phyloP scores from a whole-genome alignment of 2,329 filamentous ascomycete species.

The Arthrinium phaeospermum region DNA sequence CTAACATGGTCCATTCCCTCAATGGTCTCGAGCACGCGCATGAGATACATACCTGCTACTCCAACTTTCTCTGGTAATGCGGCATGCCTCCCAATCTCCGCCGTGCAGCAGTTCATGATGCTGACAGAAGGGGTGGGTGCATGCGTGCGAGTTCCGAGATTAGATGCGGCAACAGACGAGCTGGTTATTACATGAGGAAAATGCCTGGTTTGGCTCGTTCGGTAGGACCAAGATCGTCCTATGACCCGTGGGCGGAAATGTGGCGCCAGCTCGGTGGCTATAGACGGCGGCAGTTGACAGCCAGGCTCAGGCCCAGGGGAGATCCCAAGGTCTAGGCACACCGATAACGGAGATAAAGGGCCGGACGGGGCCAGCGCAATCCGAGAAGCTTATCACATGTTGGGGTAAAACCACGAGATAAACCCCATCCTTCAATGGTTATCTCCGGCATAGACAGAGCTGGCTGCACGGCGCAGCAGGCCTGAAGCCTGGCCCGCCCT shows the following conservation, averaged over 20 bases:
- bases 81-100: background rate
- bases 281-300: conserved; percentile 4
- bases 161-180: background rate
- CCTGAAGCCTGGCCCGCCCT: background rate
- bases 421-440: conserved; percentile 13
- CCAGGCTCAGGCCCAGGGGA: background rate
- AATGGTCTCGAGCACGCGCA: background rate
- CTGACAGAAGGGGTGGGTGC: background rate
- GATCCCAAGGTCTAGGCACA: background rate
- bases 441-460: background rate
- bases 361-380: background rate
- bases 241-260: conserved; percentile 11
- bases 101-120: background rate
- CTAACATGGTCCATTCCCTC: background rate
- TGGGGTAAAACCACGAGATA: conserved; percentile 14
- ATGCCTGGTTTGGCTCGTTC: background rate
- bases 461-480: background rate
- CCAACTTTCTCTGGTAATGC: background rate
- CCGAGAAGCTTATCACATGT: conserved; percentile 21
- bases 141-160: background rate
- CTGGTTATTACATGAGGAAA: conserved; percentile 22
- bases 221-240: background rate
- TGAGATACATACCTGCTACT: background rate
- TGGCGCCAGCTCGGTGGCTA: conserved; percentile 2
- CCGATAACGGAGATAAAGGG: conserved; percentile 25